Base-by-base conservation (phyloP, 352 stramenopile species). In the Pythium rhizo-oryzae region DNA sequence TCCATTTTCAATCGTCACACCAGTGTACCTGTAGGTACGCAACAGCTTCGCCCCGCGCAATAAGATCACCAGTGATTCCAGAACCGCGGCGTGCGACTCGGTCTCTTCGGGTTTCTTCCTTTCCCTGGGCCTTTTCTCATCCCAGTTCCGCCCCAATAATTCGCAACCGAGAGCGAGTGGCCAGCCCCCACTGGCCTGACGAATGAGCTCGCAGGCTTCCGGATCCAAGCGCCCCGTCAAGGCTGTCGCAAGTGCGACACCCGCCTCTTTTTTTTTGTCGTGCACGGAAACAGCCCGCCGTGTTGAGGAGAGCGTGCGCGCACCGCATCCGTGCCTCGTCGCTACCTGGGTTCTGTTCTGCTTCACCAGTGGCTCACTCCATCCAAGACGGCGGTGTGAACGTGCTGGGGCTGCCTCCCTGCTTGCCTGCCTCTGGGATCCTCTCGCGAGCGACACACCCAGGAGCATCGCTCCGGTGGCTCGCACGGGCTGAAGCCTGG, bases 41-140 rank as follows among this genome's bases (percentile, higher is more conserved):
- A 23, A 52, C 19, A 15, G 4, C 11, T 19, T 19, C 9, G 23
- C 3, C 15, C 15, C 37, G 2, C 21, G 53, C 53, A 60, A 60
- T 60, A 60, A 60, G 30, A 60, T 60, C 53, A 49, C 24, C 53
- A 30, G 30, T 60, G 30, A 60, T 60, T 24, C 53, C 53, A 44
- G 37, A 43, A 58, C 30, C 23, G 51, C 23, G 19, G 15, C 8
- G 51, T 43, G 21, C 11, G 30, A 41, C 16, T n/a, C n/a, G n/a
- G n/a, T n/a, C n/a, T n/a, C n/a, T n/a, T n/a, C 28, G 28, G 28
- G 28, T 33, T 33, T 33, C 28, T 33, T 33, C 28, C 28, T 33
- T 33, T 2, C 28, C 6, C 28, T n/a, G n/a, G n/a, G 28, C 28
- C 6, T 6, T 33, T 6, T 33, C 28, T 33, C 28, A 33, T 33